phyloP scores from a whole-genome alignment of 352 stramenopile species.

The Phytophthora boehmeriae region DNA sequence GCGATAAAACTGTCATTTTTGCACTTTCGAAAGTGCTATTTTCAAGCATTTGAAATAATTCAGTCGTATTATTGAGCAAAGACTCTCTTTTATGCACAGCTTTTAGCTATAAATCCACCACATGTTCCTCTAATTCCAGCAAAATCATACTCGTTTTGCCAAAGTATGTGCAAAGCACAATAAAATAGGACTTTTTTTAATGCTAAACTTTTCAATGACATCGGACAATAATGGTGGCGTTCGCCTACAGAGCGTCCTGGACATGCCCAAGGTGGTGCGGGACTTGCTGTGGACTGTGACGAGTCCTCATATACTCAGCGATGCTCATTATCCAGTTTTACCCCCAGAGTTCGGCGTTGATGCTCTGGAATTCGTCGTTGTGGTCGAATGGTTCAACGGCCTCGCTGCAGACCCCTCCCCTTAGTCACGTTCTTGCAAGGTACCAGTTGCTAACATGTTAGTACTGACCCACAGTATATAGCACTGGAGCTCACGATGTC shows the following conservation, averaged over 20 bases:
- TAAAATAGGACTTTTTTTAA: too few relatives aligned
- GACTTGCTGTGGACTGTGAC: conserved; percentile 69
- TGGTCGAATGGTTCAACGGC: conserved; percentile 54
- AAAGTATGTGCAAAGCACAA: too few relatives aligned
- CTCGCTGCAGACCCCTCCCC: conserved; percentile 48
- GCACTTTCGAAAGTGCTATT: too few relatives aligned
- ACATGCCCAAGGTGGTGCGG: conserved; percentile 61
- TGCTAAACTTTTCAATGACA: conserved; percentile 21
- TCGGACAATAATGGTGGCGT: background rate
- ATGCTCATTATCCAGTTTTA: conserved; percentile 48
- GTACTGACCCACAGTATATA: background rate
- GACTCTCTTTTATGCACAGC: too few relatives aligned
- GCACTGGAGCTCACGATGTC: conserved; percentile 3
- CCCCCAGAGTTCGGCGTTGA: conserved; percentile 40
- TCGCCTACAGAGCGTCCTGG: conserved; percentile 6
- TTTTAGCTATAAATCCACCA: too few relatives aligned
- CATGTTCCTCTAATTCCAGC: too few relatives aligned
- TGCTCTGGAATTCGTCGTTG: conserved; percentile 25
- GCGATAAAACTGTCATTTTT: too few relatives aligned
- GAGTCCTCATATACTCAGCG: conserved; percentile 65
- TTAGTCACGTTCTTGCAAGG: conserved; percentile 62
- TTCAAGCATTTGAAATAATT: too few relatives aligned
- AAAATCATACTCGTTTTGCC: too few relatives aligned
- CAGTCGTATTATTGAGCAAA: too few relatives aligned
- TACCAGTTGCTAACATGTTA: conserved; percentile 10